Conservation (phyloP, 352 stramenopile genomes). For the Phytophthora pini region DNA sequence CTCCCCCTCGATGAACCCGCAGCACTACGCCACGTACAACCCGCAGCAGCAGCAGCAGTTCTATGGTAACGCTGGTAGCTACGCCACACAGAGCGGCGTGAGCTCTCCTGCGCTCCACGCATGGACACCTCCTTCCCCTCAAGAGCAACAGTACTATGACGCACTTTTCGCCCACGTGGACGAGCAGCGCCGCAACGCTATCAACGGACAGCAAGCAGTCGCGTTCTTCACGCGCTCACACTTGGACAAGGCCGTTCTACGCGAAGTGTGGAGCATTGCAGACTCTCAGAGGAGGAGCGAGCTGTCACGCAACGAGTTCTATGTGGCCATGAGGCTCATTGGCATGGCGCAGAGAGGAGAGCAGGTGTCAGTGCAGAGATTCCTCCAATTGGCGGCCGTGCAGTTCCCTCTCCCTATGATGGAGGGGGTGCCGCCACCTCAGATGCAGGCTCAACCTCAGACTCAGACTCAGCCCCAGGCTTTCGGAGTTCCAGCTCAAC, state of each 20-base stretch:
- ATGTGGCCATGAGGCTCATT: conserved; percentile 88
- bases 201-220: conserved; percentile 91
- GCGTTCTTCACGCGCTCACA: conserved; percentile 94
- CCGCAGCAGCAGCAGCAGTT: conserved; percentile 58
- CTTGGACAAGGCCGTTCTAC: conserved; percentile 82
- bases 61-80: conserved; percentile 41
- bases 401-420: conserved; percentile 67
- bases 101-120: conserved; percentile 37
- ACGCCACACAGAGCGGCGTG: conserved; percentile 40
- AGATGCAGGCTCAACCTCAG: conserved; percentile 10
- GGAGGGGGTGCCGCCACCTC: conserved; percentile 62
- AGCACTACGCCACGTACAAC: conserved; percentile 66
- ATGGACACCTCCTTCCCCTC: conserved; percentile 65
- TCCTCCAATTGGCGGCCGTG: conserved; percentile 64
- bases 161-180: conserved; percentile 92
- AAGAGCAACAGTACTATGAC: conserved; percentile 91
- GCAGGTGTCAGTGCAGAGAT: conserved; percentile 65
- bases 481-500: too few relatives aligned
- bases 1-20: conserved; percentile 46
- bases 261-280: conserved; percentile 86
- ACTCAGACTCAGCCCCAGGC: conserved; percentile 5
- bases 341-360: conserved; percentile 85
- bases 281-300: conserved; percentile 75
- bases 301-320: conserved; percentile 85
- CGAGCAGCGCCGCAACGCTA: conserved; percentile 76